Evolutionary conservation across 306 rosid genomes (phyloP), one percentile per base, ranked within the genome.

Genomic region (Vigna radiata): DNA sequence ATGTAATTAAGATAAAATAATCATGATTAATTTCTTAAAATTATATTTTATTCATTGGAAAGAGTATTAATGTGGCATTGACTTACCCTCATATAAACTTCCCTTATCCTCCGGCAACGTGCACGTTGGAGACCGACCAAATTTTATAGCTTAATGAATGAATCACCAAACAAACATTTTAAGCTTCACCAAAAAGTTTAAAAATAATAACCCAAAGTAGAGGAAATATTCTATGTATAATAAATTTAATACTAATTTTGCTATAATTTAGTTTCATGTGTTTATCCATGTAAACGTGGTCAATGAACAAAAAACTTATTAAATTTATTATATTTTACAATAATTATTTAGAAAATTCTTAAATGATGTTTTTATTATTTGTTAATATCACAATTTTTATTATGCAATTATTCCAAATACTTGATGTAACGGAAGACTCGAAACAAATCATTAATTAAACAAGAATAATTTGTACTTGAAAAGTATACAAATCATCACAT

Each of bases 81-180:
- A 85, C 88, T 83, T 61, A 11, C 78, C 70, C 83, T 52, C 82
- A 52, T 79, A 47, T 70, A 52, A 33, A 60, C 31, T 75, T 69
- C 21, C 87, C 87, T 41, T 49, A 18, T 66, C 82, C 79, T 70
- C 39, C 80, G 87, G 83, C 86, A 62, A 79, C 84, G 85, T 85
- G 66, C 63, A 13, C 7, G 54, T 23, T 6, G n/a, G 16, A 36
- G 12, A 6, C 23, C 64, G 1, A 48, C 65, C 74, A 67, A 66
- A 27, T 70, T 77, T 73, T 37, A 52, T 81, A 14, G 48, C 27
- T 25, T 8, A 31, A 31, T 31, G 44, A 31, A 36, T 65, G 71
- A 15, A 47, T 46, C 71, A 75, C 61, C 69, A 5, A 72, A 23
- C 3, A 0, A 27, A 56, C 50, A 15, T 15, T 73, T 43, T 58